Conservation (phyloP, 805 yeast species). For the Spathaspora hagerdaliae region DNA sequence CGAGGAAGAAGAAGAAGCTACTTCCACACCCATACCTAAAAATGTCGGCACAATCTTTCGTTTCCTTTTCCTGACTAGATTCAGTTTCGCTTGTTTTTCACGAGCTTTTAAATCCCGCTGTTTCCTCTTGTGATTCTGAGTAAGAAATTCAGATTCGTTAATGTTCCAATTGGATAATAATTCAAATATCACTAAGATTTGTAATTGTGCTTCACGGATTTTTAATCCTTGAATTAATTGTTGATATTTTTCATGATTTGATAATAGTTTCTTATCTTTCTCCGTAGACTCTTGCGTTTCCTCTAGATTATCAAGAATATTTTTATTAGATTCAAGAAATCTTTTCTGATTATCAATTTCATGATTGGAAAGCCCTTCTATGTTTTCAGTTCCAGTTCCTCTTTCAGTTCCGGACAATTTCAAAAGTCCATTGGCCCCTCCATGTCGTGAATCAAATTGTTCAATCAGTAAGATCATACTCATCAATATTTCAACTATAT, state of each 20-base stretch:
- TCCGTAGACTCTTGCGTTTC: background rate
- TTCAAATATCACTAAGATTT: slow-evolving; percentile 47
- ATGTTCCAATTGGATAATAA: slow-evolving; percentile 29
- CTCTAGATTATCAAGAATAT: slow-evolving; percentile 12
- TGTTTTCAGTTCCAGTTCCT: background rate
- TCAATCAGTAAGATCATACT: slow-evolving; percentile 31
- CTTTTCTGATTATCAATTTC: slow-evolving; percentile 2
- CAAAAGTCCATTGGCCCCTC: background rate
- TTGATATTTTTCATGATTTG: slow-evolving; percentile 15
- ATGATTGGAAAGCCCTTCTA: slow-evolving; percentile 8
- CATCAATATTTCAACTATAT: slow-evolving; percentile 19
- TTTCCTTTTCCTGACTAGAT: slow-evolving; percentile 16
- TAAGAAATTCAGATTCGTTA: slow-evolving; percentile 34
- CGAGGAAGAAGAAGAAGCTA: background rate
- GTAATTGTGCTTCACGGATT: slow-evolving; percentile 54
- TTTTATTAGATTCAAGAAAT: slow-evolving; percentile 10
- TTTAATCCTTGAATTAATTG: slow-evolving; percentile 40
- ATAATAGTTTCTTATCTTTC: background rate
- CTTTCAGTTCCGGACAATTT: background rate
- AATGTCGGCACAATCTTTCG: slow-evolving; percentile 39
- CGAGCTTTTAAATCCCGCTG: slow-evolving; percentile 22
- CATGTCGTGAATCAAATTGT: slow-evolving; percentile 41
- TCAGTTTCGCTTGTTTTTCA: slow-evolving; percentile 15
- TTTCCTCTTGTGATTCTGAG: slow-evolving; percentile 18
- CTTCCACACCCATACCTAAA: slow-evolving; percentile 30